Evolutionary conservation across 805 yeast species (phyloP).

Genomic region (Blastobotrys mokoenaii): DNA sequence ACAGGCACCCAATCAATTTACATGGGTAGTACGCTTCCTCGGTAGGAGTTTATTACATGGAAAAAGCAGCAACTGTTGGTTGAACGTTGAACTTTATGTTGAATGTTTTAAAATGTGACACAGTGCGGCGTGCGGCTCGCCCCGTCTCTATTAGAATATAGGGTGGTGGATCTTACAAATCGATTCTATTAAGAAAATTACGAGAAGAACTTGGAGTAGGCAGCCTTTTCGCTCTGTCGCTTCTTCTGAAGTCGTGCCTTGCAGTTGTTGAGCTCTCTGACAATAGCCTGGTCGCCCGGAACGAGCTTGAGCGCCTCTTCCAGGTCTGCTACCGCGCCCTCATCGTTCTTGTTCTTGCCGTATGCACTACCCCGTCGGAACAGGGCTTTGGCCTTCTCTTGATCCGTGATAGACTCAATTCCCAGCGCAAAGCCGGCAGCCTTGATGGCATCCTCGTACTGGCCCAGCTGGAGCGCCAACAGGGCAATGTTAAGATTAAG

Average conservation of each 20-base stretch:
- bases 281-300: slow-evolving; percentile 67
- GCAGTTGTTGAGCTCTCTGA: slow-evolving; percentile 54
- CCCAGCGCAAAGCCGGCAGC: slow-evolving; percentile 63
- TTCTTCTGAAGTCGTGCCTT: slow-evolving; percentile 44
- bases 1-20: too few relatives aligned
- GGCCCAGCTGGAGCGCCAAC: slow-evolving; percentile 55
- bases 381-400: slow-evolving; percentile 73
- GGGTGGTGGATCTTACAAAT: too few relatives aligned
- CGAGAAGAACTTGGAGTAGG: slow-evolving; percentile 33
- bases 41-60: too few relatives aligned
- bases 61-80: too few relatives aligned
- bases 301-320: slow-evolving; percentile 54
- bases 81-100: too few relatives aligned
- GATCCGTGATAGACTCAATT: slow-evolving; percentile 45
- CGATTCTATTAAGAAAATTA: slow-evolving; percentile 6
- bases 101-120: too few relatives aligned
- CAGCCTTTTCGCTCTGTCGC: slow-evolving; percentile 37
- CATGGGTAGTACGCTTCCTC: too few relatives aligned
- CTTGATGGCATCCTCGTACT: slow-evolving; percentile 44
- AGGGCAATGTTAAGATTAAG: slow-evolving; percentile 66
- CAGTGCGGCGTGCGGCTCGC: too few relatives aligned
- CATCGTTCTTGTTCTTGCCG: slow-evolving; percentile 54
- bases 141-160: too few relatives aligned
- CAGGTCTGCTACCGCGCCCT: slow-evolving; percentile 57
- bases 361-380: slow-evolving; percentile 81